Base-by-base conservation (phyloP, 73 alveolate genomes). In the Paramecium tetraurelia region DNA sequence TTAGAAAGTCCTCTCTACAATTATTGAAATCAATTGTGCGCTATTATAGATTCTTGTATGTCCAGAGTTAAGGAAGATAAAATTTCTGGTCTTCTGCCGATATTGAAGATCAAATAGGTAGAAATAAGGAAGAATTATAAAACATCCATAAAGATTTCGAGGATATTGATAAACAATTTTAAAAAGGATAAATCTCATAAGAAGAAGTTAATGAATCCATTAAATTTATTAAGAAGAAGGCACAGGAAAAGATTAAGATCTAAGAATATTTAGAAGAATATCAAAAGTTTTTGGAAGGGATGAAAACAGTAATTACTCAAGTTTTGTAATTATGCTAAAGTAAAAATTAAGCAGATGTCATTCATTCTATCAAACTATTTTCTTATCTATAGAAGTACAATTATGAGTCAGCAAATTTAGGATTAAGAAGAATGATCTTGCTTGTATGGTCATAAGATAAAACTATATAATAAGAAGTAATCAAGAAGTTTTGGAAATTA, bases 391-490 rank as follows among this genome's bases (percentile, higher is more conserved):
- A 72, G 21, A 72, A 72, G 24, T 72, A 72, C 16, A 8, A 72
- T 7, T 72, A 29, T 38, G 57, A 72, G n/a, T 1, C 18, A 16
- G 57, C 59, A 36, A 21, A 72, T 36, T 29, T 4, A 36, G 86
- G 86, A 14, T 36, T 72, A 20, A 0, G 38, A 21, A 72, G 59
- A 72, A 72, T 72, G 86, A 35, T 72, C 0, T 38, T 72, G 35
- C 24, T 72, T 12, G 86, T 72, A 14, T 72, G 86, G 86, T 72
- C 86, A 2, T 72, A 72, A 40, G 86, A 72, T 72, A 72, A 72
- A 72, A 8, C 86, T 12, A 40, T 72, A 14, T 72, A 72, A 72
- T 20, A 35, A 72, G 86, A 72, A 33, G 86, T 72, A 18, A 36
- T 72, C 1, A 72, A 72, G 40, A 72, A 72, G 41, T 72, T 72